phyloP scores from a whole-genome alignment of 495 filamentous ascomycete genomes.

The Patellaria atrata region DNA sequence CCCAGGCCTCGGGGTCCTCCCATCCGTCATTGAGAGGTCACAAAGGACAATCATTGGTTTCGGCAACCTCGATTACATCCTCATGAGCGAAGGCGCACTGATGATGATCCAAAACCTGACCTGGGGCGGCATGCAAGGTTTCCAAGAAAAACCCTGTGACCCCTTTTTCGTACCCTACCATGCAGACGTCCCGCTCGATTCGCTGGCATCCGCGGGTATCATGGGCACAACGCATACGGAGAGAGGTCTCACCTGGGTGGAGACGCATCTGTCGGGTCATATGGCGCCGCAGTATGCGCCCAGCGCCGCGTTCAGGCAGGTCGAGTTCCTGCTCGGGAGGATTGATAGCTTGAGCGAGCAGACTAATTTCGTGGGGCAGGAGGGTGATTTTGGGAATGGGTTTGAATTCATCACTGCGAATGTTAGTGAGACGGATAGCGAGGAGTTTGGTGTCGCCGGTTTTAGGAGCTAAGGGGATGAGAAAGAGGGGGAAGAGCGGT shows the following conservation, averaged over 20 bases:
- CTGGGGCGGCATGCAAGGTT: slow-evolving; percentile 59
- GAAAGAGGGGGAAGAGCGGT: too few relatives aligned
- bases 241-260: slow-evolving; percentile 26
- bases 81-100: slow-evolving; percentile 53
- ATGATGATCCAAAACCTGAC: slow-evolving; percentile 76
- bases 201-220: slow-evolving; percentile 21
- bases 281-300: slow-evolving; percentile 28
- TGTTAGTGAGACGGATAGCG: too few relatives aligned
- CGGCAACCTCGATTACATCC: slow-evolving; percentile 46
- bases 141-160: slow-evolving; percentile 30
- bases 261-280: slow-evolving; percentile 23
- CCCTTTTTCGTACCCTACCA: slow-evolving; percentile 30
- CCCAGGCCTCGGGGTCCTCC: slow-evolving; percentile 34
- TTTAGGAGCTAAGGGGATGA: too few relatives aligned
- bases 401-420: slow-evolving; percentile 7
- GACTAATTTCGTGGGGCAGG: slow-evolving; percentile 20
- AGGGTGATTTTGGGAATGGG: slow-evolving; percentile 14
- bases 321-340: slow-evolving; percentile 34
- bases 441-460: too few relatives aligned
- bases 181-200: slow-evolving; percentile 11
- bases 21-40: slow-evolving; percentile 56
- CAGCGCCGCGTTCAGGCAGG: slow-evolving; percentile 39
- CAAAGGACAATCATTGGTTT: slow-evolving; percentile 57
- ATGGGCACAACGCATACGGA: slow-evolving; percentile 26
- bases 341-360: slow-evolving; percentile 21